Percentiles rank a stretch among this genome's conserved stretches.
Conservation (phyloP, 2,329 filamentous ascomycete species). For the Cercospora berteroae region DNA sequence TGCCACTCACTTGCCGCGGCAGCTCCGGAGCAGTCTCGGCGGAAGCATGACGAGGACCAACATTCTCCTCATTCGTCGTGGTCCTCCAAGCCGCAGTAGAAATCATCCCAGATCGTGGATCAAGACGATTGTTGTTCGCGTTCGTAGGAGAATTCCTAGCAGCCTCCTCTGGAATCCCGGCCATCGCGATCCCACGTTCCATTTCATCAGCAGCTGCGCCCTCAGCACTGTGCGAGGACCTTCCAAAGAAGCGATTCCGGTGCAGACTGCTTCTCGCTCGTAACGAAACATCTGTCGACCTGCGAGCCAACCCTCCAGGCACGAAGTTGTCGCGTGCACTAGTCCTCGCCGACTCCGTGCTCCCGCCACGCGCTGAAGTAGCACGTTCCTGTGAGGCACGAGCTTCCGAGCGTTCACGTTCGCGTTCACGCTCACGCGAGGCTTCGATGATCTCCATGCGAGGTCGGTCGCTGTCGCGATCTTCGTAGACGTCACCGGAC, state of each 20-base stretch:
- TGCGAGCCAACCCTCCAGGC: slow-evolving; percentile 32
- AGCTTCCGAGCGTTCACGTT: slow-evolving; percentile 6
- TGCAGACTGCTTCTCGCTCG: slow-evolving; percentile 44
- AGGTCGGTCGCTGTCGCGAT: slow-evolving; percentile 47
- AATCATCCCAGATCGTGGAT: slow-evolving; percentile 36
- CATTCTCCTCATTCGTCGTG: slow-evolving; percentile 33
- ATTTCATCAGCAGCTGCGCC: slow-evolving; percentile 28
- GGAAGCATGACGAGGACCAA: slow-evolving; percentile 14
- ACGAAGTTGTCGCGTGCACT: slow-evolving; percentile 30
- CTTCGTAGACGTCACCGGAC: slow-evolving; percentile 64
- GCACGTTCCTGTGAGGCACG: slow-evolving; percentile 25
- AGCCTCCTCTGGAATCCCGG: slow-evolving; percentile 39
- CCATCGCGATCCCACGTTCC: slow-evolving; percentile 37
- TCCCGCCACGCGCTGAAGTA: slow-evolving; percentile 16
- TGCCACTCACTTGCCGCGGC: slow-evolving; percentile 20
- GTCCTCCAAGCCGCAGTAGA: slow-evolving; percentile 35
- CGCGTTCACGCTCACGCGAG: slow-evolving; percentile 36
- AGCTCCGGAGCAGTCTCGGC: slow-evolving; percentile 20
- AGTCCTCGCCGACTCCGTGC: slow-evolving; percentile 29
- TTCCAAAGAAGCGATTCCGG: slow-evolving; percentile 62
- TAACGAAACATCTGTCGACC: slow-evolving; percentile 30
- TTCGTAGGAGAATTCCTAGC: slow-evolving; percentile 1
- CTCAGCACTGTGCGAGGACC: slow-evolving; percentile 28
- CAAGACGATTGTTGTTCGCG: slow-evolving; percentile 26
- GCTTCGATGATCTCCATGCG: slow-evolving; percentile 41